These are phyloP conservation scores for Sisymbrium irio DNA, from an alignment of 345 rosid genomes.

Conservation along the genomic window DNA sequence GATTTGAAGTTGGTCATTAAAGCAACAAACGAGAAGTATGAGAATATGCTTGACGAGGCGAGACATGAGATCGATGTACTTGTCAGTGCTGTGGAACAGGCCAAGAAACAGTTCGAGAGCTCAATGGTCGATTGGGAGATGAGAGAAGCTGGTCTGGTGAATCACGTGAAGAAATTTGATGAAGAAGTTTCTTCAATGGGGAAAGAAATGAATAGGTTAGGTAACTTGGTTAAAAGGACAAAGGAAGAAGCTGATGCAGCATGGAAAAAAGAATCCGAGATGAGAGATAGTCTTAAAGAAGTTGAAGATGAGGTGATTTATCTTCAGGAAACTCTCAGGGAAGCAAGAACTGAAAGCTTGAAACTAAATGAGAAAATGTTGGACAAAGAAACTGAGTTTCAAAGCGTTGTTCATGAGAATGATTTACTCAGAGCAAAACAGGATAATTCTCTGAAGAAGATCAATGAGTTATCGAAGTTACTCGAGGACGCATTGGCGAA, in stretches of 20 bases:
- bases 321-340: slow-evolving; percentile 77
- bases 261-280: slow-evolving; percentile 63
- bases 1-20: slow-evolving; percentile 63
- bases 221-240: slow-evolving; percentile 53
- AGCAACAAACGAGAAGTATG: slow-evolving; percentile 69
- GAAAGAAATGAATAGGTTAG: slow-evolving; percentile 66
- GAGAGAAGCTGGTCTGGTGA: slow-evolving; percentile 61
- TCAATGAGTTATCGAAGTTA: slow-evolving; percentile 68
- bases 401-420: slow-evolving; percentile 61
- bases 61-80: slow-evolving; percentile 66
- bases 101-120: slow-evolving; percentile 49
- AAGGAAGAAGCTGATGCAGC: slow-evolving; percentile 72
- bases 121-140: slow-evolving; percentile 77
- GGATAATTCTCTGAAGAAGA: slow-evolving; percentile 48
- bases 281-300: slow-evolving; percentile 72
- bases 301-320: slow-evolving; percentile 75
- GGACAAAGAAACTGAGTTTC: slow-evolving; percentile 82
- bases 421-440: slow-evolving; percentile 64
- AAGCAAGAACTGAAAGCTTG: slow-evolving; percentile 54
- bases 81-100: slow-evolving; percentile 42
- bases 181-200: slow-evolving; percentile 64
- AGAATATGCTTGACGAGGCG: slow-evolving; percentile 66
- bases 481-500: slow-evolving; percentile 71
- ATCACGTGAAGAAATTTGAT: slow-evolving; percentile 57
- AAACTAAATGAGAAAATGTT: slow-evolving; percentile 59